These are phyloP conservation scores for Cyclanthera cordifolia DNA, from an alignment of 306 rosid genomes.

Conservation along the genomic window DNA sequence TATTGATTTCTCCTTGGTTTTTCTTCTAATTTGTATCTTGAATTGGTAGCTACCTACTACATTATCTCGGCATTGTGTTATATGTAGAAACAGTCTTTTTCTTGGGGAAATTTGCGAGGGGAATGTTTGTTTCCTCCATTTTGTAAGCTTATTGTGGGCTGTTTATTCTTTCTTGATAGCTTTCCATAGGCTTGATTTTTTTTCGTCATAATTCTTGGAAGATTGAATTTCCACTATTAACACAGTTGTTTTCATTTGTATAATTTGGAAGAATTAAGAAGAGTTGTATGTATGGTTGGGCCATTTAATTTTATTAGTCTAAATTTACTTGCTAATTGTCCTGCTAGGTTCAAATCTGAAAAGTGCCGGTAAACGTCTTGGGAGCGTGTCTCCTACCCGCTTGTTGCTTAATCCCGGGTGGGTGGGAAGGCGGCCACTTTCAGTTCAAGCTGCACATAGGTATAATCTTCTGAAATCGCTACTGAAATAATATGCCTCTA, in stretches of 20 bases:
- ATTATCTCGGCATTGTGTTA: background rate
- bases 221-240: background rate
- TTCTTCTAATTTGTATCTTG: background rate
- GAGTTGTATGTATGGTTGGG: background rate
- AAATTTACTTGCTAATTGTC: background rate
- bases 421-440: constrained; percentile 30
- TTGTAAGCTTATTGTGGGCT: background rate
- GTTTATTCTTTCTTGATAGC: background rate
- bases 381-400: constrained; percentile 29
- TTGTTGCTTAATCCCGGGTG: constrained; percentile 26
- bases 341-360: constrained; percentile 34
- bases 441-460: constrained; percentile 74
- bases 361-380: constrained; percentile 22
- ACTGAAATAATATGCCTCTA: background rate
- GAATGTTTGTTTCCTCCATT: background rate
- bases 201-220: background rate
- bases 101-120: background rate
- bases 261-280: background rate
- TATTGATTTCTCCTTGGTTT: background rate
- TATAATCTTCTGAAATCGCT: constrained; percentile 19
- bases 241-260: background rate
- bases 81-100: background rate
- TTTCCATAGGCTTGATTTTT: background rate
- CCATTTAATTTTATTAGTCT: background rate
- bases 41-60: background rate